Evolutionary conservation across 2,329 filamentous ascomycete species (phyloP), one percentile per base, ranked within the genome.

Genomic region (Xenosphaeropsis pyriputrescens): DNA sequence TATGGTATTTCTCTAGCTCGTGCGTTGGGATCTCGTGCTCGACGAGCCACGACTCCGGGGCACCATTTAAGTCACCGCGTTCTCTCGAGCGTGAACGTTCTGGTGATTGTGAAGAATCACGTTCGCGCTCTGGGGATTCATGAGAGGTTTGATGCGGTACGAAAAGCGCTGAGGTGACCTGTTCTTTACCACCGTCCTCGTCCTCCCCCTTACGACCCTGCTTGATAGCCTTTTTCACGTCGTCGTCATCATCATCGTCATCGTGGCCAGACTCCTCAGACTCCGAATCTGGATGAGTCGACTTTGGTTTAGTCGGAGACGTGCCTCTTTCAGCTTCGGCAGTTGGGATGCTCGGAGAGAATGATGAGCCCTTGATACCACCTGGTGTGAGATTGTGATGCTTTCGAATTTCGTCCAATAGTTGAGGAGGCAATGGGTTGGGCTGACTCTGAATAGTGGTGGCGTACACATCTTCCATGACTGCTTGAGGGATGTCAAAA

Each of bases 81-180:
- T 43, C 40, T 13, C 30, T 32, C 50, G 47, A 34, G 43, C 35
- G 29, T 47, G 40, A 31, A 38, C 59, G 45, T 22, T 29, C 37
- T 17, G 32, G 39, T 29, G 29, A 37, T 40, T 47, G 37, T 30
- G 40, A 35, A 6, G 34, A 40, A 18, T 42, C 39, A 18, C 40
- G 39, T 15, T 41, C 37, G 5, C 41, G 57, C 32, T 65, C 61
- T 8, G 60, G 51, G 18, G 58, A 57, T 34, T 68, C 53, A 42
- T 66, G 51, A 32, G 51, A 46, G 17, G 67, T 68, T 49, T 84
- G 76, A 61, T 89, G 84, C 32, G 84, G 84, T 35, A 86, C 67
- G 54, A 91, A 91, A 31, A 86, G 68, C 17, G 84, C 84, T 22
- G 82, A 89, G n/a, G 81, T 85, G 44, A 91, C 86, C 57, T 89